These are phyloP conservation scores for Colletotrichum tropicale DNA, from an alignment of 2,329 filamentous ascomycete species.

Conservation along the genomic window DNA sequence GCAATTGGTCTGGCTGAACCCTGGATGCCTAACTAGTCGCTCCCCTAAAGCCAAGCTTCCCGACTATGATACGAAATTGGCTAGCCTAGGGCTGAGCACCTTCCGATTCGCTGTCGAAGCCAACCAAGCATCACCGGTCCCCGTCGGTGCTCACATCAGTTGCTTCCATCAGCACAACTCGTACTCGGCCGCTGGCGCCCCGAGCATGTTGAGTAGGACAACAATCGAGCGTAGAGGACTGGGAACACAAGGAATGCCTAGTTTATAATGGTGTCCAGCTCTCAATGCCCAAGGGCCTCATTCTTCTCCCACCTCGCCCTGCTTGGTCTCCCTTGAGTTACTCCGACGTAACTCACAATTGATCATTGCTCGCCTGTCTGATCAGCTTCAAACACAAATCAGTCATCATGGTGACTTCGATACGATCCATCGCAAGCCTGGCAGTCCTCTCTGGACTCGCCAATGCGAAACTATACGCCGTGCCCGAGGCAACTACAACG, in stretches of 20 bases:
- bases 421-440: constrained; percentile 23
- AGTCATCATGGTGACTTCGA: constrained; percentile 28
- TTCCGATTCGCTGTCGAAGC: not conserved
- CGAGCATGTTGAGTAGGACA: not conserved
- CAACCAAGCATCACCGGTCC: not conserved
- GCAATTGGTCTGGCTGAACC: constrained; percentile 27
- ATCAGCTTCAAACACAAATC: not conserved
- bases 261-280: constrained; percentile 7
- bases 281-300: not conserved
- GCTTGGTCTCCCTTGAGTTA: not conserved
- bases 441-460: constrained; percentile 34
- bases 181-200: not conserved
- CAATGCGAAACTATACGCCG: constrained; percentile 37
- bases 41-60: constrained; percentile 29
- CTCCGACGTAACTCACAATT: not conserved
- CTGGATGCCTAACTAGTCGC: constrained; percentile 8
- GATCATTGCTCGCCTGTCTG: not conserved
- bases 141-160: not conserved
- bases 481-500: constrained; percentile 37
- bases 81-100: constrained; percentile 27
- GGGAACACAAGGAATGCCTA: not conserved
- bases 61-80: constrained; percentile 22
- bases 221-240: not conserved
- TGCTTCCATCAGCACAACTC: not conserved
- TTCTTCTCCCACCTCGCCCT: not conserved